phyloP scores from a whole-genome alignment of 257 asterid genomes.

The Capsicum rhomboideum region DNA sequence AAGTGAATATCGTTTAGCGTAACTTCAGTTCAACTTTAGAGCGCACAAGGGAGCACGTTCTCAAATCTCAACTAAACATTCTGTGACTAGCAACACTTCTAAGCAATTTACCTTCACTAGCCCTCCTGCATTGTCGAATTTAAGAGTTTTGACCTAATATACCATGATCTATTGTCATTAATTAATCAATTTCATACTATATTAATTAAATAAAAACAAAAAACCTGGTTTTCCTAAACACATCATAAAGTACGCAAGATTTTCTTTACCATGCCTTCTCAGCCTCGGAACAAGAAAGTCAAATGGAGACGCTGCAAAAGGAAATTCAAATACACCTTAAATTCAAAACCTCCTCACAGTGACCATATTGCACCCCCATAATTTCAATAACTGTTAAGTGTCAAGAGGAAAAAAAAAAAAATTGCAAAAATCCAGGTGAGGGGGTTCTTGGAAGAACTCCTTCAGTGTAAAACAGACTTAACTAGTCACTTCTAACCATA shows the following conservation, averaged over 20 bases:
- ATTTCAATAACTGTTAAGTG: neutral
- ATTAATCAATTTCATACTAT: neutral
- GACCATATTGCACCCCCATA: neutral
- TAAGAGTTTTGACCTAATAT: no score
- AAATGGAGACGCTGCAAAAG: neutral
- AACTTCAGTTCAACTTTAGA: no score
- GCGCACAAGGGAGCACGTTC: no score
- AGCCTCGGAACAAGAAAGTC: neutral
- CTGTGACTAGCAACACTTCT: no score
- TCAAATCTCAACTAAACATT: no score
- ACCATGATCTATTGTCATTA: neutral
- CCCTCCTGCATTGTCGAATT: no score
- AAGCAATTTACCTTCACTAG: no score
- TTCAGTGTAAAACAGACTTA: neutral
- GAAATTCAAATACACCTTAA: neutral
- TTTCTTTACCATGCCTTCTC: neutral
- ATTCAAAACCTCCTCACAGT: neutral
- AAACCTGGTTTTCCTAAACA: neutral
- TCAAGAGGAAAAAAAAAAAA: neutral
- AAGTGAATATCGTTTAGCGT: no score
- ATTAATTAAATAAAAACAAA: no score
- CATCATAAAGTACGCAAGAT: neutral
- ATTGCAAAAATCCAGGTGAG: neutral
- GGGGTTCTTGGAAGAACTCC: neutral
- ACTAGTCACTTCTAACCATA: neutral